phyloP scores from a whole-genome alignment of 345 rosid genomes.

The Boechera stricta region DNA sequence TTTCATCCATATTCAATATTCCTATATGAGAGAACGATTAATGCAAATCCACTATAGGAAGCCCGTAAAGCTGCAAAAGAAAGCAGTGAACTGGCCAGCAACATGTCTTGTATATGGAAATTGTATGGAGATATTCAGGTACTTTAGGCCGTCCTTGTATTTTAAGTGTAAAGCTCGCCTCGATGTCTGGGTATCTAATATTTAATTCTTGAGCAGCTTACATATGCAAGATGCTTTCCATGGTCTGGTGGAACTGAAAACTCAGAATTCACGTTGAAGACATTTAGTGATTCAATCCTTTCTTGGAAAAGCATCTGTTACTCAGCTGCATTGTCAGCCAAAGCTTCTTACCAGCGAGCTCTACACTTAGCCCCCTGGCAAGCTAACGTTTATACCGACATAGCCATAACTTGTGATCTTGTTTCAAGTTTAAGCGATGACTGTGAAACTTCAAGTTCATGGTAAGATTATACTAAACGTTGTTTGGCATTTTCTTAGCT shows the following conservation, averaged over 20 bases:
- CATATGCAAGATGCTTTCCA: slow-evolving; percentile 78
- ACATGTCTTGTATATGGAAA: slow-evolving; percentile 82
- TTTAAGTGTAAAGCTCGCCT: not conserved
- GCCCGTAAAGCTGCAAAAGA: slow-evolving; percentile 63
- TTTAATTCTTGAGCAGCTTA: slow-evolving; percentile 59
- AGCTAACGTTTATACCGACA: slow-evolving; percentile 78
- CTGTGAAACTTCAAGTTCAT: slow-evolving; percentile 48
- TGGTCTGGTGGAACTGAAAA: slow-evolving; percentile 58
- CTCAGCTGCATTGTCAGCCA: slow-evolving; percentile 68
- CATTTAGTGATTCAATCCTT: slow-evolving; percentile 57
- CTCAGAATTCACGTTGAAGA: slow-evolving; percentile 47
- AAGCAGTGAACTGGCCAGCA: slow-evolving; percentile 62
- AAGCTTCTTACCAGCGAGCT: slow-evolving; percentile 78
- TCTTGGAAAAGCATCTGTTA: slow-evolving; percentile 74
- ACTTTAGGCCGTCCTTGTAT: slow-evolving; percentile 15
- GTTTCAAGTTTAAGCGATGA: slow-evolving; percentile 55
- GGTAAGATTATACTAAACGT: slow-evolving; percentile 55
- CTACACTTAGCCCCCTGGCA: slow-evolving; percentile 90
- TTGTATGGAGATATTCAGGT: slow-evolving; percentile 92
- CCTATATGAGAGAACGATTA: not conserved
- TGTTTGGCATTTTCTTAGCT: slow-evolving; percentile 37
- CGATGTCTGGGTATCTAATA: slow-evolving; percentile 14
- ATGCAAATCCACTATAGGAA: slow-evolving; percentile 57
- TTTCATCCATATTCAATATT: not conserved
- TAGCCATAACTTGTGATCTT: slow-evolving; percentile 76